Conservation (phyloP, 2,329 filamentous ascomycete genomes). For the Hypoxylon sp. region DNA sequence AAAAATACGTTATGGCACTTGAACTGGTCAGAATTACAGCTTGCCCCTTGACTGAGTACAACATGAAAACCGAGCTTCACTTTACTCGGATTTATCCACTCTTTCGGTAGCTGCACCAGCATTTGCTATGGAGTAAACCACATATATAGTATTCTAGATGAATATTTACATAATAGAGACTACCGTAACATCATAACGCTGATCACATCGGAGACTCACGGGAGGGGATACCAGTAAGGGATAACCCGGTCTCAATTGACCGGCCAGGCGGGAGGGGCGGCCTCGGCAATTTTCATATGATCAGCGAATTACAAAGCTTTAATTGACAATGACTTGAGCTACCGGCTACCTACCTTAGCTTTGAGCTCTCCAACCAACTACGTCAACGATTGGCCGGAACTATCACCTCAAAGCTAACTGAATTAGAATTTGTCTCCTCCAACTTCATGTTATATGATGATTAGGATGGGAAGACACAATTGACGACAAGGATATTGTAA, state of each 20-base stretch:
- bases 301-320: conserved; percentile 45
- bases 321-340: conserved; percentile 34
- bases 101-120: too few relatives aligned
- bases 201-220: conserved; percentile 33
- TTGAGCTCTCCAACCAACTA: conserved; percentile 27
- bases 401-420: conserved; percentile 16
- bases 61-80: background rate
- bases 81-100: background rate
- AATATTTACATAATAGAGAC: background rate
- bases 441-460: background rate
- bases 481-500: background rate
- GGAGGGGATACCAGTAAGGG: conserved; percentile 6
- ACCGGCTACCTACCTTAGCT: conserved; percentile 16
- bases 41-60: background rate
- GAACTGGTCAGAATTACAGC: conserved; percentile 11
- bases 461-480: conserved; percentile 16
- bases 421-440: background rate
- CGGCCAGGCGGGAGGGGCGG: conserved; percentile 31
- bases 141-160: background rate
- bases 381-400: conserved; percentile 31
- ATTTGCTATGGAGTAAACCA: background rate
- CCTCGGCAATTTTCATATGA: conserved; percentile 43
- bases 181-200: conserved; percentile 11
- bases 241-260: conserved; percentile 13
- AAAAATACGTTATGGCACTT: conserved; percentile 43